phyloP scores from a whole-genome alignment of 208 protist species.

The Acanthamoeba quina region DNA sequence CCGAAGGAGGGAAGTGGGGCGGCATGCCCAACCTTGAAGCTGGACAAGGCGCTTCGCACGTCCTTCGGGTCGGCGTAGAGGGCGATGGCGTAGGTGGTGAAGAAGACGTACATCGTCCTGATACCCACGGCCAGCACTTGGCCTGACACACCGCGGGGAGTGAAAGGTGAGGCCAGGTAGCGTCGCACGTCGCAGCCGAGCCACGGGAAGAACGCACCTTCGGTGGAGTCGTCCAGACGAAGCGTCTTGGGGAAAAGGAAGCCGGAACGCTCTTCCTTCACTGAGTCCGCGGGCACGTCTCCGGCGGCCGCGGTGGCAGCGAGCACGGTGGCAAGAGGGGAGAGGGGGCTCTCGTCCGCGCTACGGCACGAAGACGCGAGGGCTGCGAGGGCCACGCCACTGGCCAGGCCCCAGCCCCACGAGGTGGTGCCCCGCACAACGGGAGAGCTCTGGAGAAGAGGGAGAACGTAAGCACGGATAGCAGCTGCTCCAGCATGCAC shows the following conservation, averaged over 20 bases:
- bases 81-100: conserved; percentile 64
- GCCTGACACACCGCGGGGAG: neutral
- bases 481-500: too few relatives aligned
- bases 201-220: neutral
- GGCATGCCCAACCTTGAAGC: conserved; percentile 13
- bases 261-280: conserved; percentile 21
- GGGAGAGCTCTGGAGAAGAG: neutral
- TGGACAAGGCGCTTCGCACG: neutral
- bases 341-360: neutral
- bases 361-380: neutral
- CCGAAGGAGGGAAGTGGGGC: neutral
- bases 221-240: neutral
- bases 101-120: conserved; percentile 65
- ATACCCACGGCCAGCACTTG: conserved; percentile 36
- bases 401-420: neutral
- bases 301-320: neutral
- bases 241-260: conserved; percentile 57
- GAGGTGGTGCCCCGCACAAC: too few relatives aligned
- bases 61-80: conserved; percentile 60
- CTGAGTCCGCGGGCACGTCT: neutral
- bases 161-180: neutral
- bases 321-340: neutral
- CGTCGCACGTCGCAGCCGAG: neutral
- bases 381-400: neutral
- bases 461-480: neutral